A percentile compares a stretch with the other conserved stretches of the same genome.
These are phyloP conservation scores for Evansstolkia leycettana DNA, from an alignment of 495 filamentous ascomycete species.

Conservation along the genomic window DNA sequence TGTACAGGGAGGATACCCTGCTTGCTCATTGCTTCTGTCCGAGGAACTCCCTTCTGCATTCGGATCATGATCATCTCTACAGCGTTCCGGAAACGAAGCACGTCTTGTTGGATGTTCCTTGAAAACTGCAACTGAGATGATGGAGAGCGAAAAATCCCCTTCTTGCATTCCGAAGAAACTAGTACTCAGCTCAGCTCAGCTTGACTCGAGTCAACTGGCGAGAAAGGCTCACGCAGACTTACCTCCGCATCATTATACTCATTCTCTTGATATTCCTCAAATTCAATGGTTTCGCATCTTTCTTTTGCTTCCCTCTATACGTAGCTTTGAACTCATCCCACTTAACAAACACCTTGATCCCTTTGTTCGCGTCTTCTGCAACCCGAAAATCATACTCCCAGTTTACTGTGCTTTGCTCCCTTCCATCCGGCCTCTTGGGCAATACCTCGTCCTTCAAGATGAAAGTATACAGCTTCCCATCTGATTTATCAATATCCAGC, in stretches of 20 bases:
- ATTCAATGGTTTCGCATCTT: conserved; percentile 44
- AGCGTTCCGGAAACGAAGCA: too few species aligned
- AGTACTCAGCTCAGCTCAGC: too few species aligned
- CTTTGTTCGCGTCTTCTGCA: conserved; percentile 3
- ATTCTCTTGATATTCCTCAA: conserved; percentile 47
- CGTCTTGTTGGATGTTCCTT: too few species aligned
- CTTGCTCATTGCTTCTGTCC: too few species aligned
- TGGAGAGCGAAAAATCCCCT: conserved; percentile 47
- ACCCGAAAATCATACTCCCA: conserved; percentile 32
- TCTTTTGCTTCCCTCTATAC: conserved; percentile 54
- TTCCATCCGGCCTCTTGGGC: conserved; percentile 41
- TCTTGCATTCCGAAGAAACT: conserved; percentile 70
- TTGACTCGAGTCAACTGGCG: conserved; percentile 5
- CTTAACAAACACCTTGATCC: conserved; percentile 28
- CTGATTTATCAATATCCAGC: conserved; percentile 18
- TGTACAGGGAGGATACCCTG: too few species aligned
- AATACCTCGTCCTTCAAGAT: conserved; percentile 57
- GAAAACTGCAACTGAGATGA: background rate
- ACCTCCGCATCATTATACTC: conserved; percentile 72
- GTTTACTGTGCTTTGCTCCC: conserved; percentile 46
- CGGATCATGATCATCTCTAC: too few species aligned
- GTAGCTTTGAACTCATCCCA: conserved; percentile 57
- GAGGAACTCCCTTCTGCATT: too few species aligned
- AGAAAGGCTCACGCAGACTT: conserved; percentile 9
- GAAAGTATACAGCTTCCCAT: conserved; percentile 55